Conservation (phyloP, 2,329 filamentous ascomycete species). For the Clonostachys solani region DNA sequence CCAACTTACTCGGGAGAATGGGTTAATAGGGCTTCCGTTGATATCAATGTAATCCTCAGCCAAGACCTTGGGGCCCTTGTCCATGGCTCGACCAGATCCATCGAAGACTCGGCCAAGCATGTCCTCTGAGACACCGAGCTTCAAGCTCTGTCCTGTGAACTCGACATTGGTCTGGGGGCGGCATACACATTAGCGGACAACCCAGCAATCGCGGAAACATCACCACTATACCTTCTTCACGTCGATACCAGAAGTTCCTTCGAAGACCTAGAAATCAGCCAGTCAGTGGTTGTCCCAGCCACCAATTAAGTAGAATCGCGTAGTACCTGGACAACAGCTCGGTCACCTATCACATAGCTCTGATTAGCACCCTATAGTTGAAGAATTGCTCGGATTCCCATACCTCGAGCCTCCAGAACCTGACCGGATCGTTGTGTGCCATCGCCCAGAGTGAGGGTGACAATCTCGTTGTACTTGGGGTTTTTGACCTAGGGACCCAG, state of each 20-base stretch:
- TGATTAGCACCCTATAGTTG: neutral
- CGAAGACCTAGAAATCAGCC: constrained; percentile 69
- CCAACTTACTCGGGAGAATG: constrained; percentile 79
- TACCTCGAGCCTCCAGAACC: constrained; percentile 96
- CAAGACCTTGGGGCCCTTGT: constrained; percentile 97
- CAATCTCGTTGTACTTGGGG: constrained; percentile 96
- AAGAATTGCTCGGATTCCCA: constrained; percentile 2
- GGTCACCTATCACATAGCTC: constrained; percentile 59
- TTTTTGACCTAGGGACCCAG: constrained; percentile 75
- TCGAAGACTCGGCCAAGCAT: constrained; percentile 99
- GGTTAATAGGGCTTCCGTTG: constrained; percentile 98
- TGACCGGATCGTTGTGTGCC: constrained; percentile 90
- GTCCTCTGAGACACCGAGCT: constrained; percentile 98
- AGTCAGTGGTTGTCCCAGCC: constrained; percentile 12
- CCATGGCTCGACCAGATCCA: constrained; percentile 94
- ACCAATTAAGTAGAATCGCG: constrained; percentile 1
- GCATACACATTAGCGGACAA: neutral
- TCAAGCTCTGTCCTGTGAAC: constrained; percentile 94
- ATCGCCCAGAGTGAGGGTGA: constrained; percentile 92
- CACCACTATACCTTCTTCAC: constrained; percentile 84
- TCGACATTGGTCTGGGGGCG: constrained; percentile 80
- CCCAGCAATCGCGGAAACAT: neutral
- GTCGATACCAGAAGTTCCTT: constrained; percentile 95
- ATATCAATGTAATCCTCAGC: constrained; percentile 98
- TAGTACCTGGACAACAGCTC: constrained; percentile 88